Conservation (phyloP, 768 basidiomycete genomes). For the Tylopilus balloui region DNA sequence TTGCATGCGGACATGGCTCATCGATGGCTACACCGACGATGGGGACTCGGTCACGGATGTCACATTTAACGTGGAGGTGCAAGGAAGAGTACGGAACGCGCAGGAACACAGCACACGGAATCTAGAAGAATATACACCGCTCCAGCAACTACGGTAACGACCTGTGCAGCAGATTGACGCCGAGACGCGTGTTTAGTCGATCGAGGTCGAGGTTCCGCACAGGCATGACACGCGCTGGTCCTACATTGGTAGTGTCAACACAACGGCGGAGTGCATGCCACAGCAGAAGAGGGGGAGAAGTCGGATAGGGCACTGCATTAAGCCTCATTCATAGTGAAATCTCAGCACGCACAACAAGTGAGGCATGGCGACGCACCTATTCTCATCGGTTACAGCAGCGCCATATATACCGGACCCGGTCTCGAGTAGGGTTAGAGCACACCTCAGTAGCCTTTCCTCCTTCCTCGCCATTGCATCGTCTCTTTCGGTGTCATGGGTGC, state of each 20-base stretch:
- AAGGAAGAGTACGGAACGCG: neutral
- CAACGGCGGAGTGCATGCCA: slow-evolving; percentile 7
- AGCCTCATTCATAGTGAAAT: slow-evolving; percentile 14
- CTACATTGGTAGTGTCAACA: slow-evolving; percentile 2
- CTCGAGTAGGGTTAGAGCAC: slow-evolving; percentile 15
- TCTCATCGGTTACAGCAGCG: slow-evolving; percentile 6
- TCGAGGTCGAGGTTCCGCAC: slow-evolving; percentile 6
- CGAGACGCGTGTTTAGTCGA: slow-evolving; percentile 5
- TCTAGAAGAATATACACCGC: slow-evolving; percentile 1
- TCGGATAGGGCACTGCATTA: slow-evolving; percentile 18
- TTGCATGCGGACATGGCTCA: neutral
- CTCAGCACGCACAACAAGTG: slow-evolving; percentile 29
- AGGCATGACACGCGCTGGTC: slow-evolving; percentile 14
- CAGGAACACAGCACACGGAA: slow-evolving; percentile 13
- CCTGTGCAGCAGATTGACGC: slow-evolving; percentile 10
- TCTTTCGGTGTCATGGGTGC: slow-evolving; percentile 21
- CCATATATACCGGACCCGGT: slow-evolving; percentile 20
- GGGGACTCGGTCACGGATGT: neutral
- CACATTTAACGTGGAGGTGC: neutral
- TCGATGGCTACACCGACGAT: neutral
- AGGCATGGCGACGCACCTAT: slow-evolving; percentile 21
- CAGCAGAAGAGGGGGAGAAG: slow-evolving; percentile 15
- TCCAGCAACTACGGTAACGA: slow-evolving; percentile 1
- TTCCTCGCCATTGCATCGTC: neutral
- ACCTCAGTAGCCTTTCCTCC: neutral